Evolutionary conservation across 2,329 filamentous ascomycete genomes (phyloP), one percentile per base, ranked within the genome.

Genomic region (Exophiala phaeomuriformis): DNA sequence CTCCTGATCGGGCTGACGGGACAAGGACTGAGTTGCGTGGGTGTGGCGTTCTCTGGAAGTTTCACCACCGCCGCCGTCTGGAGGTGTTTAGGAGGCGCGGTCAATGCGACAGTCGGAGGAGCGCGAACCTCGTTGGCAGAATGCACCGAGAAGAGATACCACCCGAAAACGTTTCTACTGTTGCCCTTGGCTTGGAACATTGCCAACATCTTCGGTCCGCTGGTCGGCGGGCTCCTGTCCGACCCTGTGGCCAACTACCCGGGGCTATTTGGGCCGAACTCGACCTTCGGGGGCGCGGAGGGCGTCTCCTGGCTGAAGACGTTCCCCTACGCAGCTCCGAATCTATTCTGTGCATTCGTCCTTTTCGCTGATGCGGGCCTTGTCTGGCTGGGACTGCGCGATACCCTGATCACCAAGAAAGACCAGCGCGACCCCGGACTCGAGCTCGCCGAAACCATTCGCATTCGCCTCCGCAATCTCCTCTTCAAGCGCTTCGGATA

Each of bases 1-100:
- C 73, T 95, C 37, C 72, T 93, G 54, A 81, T 93, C 46, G 88
- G 89, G 0, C 69, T 95, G 28, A 57, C 82, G 0, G 88, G 88
- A 0, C 89, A 84, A 0, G 77, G 76, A 46, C 64, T 84, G 6
- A 82, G 82, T 4, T 83, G 80, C 57, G 64, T 86, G 12, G 84
- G 83, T 0, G 85, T 88, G 62, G 85, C 83, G 0, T 85, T 88
- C 64, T 80, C 81, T 8, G 75, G 74, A 12, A 83, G 74, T 28
- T 88, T 89, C 62, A 73, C 71, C 46, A 68, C 73, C 59, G 84
- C 84, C 2, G 78, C 85, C 7, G 49, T 54, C 50, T 90, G 84
- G 76, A 73, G 86, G 10, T 77, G 75, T 6, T 70, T 86, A 53
- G 85, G 84, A 1, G 86, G 86, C 2, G 73, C 79, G 2, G 72